These are phyloP conservation scores for Zancudomyces culisetae DNA, from an alignment of 371 early-diverging fungal genomes.

Conservation along the genomic window DNA sequence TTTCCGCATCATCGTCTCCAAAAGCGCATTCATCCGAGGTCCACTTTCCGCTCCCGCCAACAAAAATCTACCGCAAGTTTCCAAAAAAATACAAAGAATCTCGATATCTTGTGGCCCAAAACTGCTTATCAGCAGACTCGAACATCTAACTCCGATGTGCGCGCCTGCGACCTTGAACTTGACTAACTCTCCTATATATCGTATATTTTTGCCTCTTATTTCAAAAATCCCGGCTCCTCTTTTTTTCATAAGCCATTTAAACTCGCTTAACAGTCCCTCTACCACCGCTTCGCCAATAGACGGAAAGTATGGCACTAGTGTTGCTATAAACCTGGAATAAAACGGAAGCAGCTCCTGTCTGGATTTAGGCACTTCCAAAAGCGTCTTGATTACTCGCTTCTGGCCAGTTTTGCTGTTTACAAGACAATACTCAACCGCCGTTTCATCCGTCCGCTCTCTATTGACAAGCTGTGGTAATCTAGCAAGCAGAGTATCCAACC, in stretches of 20 bases:
- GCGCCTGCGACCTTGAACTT: constrained; percentile 75
- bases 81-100: constrained; percentile 57
- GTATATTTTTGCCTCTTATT: constrained; percentile 37
- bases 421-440: constrained; percentile 84
- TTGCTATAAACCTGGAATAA: constrained; percentile 76
- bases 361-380: constrained; percentile 59
- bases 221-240: constrained; percentile 17
- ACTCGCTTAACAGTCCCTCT: constrained; percentile 55
- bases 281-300: constrained; percentile 58
- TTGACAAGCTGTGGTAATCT: constrained; percentile 61
- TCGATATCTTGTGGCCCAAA: constrained; percentile 68
- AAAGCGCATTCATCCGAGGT: constrained; percentile 17
- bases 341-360: constrained; percentile 77
- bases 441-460: constrained; percentile 66
- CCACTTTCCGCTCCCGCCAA: constrained; percentile 41
- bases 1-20: constrained; percentile 79
- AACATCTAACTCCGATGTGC: constrained; percentile 58
- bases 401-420: constrained; percentile 62
- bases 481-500: constrained; percentile 28
- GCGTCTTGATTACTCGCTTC: constrained; percentile 46
- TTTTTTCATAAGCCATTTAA: constrained; percentile 29
- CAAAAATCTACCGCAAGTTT: constrained; percentile 78
- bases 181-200: constrained; percentile 72
- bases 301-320: constrained; percentile 61
- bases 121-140: constrained; percentile 67